Evolutionary conservation across 345 rosid species (phyloP).

Genomic region (Gynandropsis gynandra): DNA sequence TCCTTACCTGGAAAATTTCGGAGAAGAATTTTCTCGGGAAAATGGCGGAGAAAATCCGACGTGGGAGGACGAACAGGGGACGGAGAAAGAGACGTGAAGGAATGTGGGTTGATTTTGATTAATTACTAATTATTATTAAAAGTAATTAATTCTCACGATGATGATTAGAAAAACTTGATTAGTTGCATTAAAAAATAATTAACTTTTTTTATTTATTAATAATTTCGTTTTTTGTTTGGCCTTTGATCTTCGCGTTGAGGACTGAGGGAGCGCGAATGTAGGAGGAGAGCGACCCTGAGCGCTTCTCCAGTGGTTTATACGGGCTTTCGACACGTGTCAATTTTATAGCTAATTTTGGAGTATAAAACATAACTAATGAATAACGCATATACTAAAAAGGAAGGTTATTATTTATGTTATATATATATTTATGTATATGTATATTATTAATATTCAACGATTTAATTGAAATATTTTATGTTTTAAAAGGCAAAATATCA

Average conservation of each 20-base stretch:
- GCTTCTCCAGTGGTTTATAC: too few species aligned
- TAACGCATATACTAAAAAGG: too few species aligned
- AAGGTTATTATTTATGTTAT: too few species aligned
- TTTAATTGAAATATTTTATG: too few species aligned
- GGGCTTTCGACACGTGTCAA: too few species aligned
- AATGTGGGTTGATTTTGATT: constrained; percentile 23
- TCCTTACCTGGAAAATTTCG: constrained; percentile 2
- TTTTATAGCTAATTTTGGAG: too few species aligned
- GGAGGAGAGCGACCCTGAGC: too few species aligned
- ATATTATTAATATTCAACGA: too few species aligned
- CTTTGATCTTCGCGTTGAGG: constrained; percentile 18
- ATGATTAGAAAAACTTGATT: constrained; percentile 4
- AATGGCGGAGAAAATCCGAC: constrained; percentile 12
- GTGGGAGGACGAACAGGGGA: background rate
- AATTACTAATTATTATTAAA: constrained; percentile 3
- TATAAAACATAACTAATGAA: too few species aligned
- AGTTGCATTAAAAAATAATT: background rate
- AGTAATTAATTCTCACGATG: constrained; percentile 7
- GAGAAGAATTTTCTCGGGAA: constrained; percentile 6
- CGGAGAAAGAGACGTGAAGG: constrained; percentile 25
- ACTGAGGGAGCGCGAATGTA: background rate
- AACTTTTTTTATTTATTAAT: too few species aligned
- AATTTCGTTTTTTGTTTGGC: constrained; percentile 1
- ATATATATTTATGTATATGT: too few species aligned
- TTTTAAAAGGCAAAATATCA: too few species aligned